Evolutionary conservation across 139 green algal genomes (phyloP).

Genomic region (Desmodesmus armatus): DNA sequence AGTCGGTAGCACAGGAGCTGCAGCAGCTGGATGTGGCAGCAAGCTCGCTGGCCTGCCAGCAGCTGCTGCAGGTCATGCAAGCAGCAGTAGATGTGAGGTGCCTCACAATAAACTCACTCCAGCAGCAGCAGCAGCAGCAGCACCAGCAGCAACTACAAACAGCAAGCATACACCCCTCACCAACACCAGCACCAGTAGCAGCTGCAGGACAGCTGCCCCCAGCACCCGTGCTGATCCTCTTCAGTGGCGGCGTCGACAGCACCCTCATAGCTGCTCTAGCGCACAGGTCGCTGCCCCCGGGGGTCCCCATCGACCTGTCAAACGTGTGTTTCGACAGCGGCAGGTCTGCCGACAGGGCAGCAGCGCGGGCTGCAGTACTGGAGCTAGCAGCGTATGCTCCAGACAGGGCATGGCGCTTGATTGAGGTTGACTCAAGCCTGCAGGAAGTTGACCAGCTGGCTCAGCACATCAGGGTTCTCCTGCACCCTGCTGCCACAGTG

Average conservation of each 20-base stretch:
- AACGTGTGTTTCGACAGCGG: constrained; percentile 92
- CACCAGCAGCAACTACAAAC: background rate
- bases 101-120: constrained; percentile 49
- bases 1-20: background rate
- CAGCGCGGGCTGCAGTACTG: constrained; percentile 70
- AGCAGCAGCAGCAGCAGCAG: constrained; percentile 14
- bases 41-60: background rate
- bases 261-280: constrained; percentile 85
- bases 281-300: constrained; percentile 64
- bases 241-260: constrained; percentile 92
- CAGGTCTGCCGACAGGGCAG: constrained; percentile 79
- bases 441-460: constrained; percentile 69
- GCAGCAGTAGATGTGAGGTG: constrained; percentile 61
- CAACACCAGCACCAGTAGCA: background rate
- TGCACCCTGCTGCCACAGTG: constrained; percentile 85
- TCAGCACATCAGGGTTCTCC: constrained; percentile 55
- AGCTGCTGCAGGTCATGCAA: constrained; percentile 54
- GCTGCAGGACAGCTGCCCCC: background rate
- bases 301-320: constrained; percentile 77
- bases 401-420: constrained; percentile 79
- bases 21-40: background rate
- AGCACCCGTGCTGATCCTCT: constrained; percentile 83
- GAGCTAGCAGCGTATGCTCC: constrained; percentile 76
- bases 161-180: background rate
- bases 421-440: constrained; percentile 84